Evolutionary conservation across 371 early-diverging fungal genomes (phyloP).

Genomic region (Apophysomyces variabilis): DNA sequence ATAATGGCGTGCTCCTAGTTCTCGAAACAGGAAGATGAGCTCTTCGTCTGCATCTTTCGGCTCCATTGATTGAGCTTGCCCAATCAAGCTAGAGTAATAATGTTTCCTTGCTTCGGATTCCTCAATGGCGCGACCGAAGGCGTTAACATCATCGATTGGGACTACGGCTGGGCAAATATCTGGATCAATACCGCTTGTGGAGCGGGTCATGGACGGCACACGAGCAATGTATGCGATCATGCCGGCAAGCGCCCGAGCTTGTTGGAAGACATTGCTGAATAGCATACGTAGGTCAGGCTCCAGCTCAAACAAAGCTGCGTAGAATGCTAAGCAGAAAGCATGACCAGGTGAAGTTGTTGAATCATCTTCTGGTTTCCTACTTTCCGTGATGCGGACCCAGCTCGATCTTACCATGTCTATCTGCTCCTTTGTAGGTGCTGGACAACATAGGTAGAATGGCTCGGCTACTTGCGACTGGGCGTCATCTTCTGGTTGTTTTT

Average conservation of each 20-base stretch:
- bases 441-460: background rate
- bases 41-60: background rate
- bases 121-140: background rate
- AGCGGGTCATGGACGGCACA: constrained; percentile 14
- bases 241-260: constrained; percentile 40
- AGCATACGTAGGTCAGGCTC: constrained; percentile 23
- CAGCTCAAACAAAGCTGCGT: constrained; percentile 31
- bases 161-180: background rate
- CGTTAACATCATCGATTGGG: background rate
- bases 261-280: constrained; percentile 35
- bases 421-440: constrained; percentile 30
- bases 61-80: background rate
- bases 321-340: constrained; percentile 39
- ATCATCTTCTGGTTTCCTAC: constrained; percentile 22
- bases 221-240: constrained; percentile 31
- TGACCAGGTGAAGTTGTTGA: constrained; percentile 28
- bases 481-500: background rate
- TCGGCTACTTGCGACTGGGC: too few relatives aligned
- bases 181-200: background rate
- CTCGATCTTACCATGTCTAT: constrained; percentile 31
- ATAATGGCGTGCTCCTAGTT: constrained; percentile 27
- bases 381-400: constrained; percentile 35
- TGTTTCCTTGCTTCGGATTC: background rate
- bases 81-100: background rate
- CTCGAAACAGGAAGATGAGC: constrained; percentile 8